Percentiles rank a stretch among this genome's conserved stretches.
Conservation (phyloP, 371 early-diverging fungal genomes). For the Mortierella sp. region DNA sequence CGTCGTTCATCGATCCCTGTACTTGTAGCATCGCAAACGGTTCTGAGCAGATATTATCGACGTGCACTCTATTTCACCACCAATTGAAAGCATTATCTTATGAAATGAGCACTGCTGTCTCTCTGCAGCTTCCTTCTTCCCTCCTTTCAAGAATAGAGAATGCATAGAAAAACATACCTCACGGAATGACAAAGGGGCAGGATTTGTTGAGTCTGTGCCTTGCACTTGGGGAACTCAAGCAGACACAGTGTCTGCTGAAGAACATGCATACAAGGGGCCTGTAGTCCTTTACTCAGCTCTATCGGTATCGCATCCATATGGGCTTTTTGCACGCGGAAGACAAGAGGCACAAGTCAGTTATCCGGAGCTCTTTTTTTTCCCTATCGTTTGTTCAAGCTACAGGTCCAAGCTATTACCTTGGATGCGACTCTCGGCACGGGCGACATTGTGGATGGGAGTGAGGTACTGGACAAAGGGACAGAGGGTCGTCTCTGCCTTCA, state of each 20-base stretch:
- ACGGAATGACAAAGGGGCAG: slow-evolving; percentile 50
- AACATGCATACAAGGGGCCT: slow-evolving; percentile 21
- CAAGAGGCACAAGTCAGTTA: background rate
- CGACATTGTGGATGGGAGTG: slow-evolving; percentile 17
- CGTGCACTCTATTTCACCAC: background rate
- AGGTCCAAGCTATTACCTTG: slow-evolving; percentile 15
- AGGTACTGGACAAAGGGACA: slow-evolving; percentile 38
- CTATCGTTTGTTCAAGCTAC: background rate
- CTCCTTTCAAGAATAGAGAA: background rate
- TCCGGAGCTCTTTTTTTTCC: background rate
- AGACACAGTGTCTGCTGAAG: slow-evolving; percentile 42
- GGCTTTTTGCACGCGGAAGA: background rate
- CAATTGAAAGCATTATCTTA: background rate
- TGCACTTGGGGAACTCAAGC: slow-evolving; percentile 43
- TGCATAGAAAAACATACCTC: slow-evolving; percentile 19
- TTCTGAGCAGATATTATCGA: background rate
- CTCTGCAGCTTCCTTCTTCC: background rate
- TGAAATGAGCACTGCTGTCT: too few relatives aligned
- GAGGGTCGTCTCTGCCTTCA: slow-evolving; percentile 21
- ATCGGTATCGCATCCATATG: slow-evolving; percentile 21
- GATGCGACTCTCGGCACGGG: slow-evolving; percentile 23
- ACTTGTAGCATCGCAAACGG: background rate
- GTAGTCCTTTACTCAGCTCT: background rate
- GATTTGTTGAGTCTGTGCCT: background rate
- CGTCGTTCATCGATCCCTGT: background rate